A percentile compares a stretch with the other conserved stretches of the same genome.
phyloP scores from a whole-genome alignment of 176 grass and related monocot species.

The Phyllostachys edulis region DNA sequence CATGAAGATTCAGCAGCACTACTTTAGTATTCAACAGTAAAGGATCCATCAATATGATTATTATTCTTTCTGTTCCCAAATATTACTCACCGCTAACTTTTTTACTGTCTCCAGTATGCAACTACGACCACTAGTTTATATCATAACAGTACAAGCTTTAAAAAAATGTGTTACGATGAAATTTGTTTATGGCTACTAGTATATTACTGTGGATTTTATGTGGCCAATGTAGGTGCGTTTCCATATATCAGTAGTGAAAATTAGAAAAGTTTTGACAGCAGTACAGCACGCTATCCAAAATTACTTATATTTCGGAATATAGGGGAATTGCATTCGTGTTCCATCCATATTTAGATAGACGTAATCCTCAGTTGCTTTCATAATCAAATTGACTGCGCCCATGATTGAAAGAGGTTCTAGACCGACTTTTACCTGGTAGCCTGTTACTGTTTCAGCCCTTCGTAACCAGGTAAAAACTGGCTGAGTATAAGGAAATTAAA shows the following conservation, averaged over 20 bases:
- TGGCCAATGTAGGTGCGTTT: background rate
- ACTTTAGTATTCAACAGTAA: no score
- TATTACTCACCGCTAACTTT: no score
- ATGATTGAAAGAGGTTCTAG: conserved; percentile 4
- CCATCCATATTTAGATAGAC: background rate
- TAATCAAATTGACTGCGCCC: conserved; percentile 9
- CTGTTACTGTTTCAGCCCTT: background rate
- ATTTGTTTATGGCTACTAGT: background rate
- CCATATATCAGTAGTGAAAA: background rate
- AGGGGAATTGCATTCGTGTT: background rate
- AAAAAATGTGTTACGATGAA: background rate
- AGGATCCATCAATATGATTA: no score
- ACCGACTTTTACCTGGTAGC: background rate
- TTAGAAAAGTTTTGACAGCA: background rate
- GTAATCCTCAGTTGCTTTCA: background rate
- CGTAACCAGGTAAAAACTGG: background rate
- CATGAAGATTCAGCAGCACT: no score
- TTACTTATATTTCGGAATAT: background rate
- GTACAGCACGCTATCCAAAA: background rate
- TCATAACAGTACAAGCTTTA: background rate
- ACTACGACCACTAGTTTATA: no score
- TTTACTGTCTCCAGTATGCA: no score
- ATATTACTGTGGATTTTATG: background rate
- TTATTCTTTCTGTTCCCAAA: no score
- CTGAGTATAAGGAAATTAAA: conserved; percentile 8